Conservation (phyloP, 1,284 basidiomycete genomes). For the Cutaneotrichosporon curvatum region DNA sequence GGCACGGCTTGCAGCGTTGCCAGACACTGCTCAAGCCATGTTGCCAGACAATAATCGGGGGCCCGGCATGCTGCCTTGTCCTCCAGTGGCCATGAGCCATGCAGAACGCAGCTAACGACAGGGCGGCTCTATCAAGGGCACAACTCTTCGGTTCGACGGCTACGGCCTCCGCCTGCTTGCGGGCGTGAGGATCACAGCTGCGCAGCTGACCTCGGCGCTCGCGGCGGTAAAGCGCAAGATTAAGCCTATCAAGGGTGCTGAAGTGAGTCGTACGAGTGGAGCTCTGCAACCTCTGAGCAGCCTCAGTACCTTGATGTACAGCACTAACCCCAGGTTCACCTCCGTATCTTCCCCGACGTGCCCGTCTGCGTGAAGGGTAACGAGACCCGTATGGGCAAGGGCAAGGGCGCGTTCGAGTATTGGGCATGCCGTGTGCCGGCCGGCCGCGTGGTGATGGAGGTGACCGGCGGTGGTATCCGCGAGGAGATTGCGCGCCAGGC, state of each 20-base stretch:
- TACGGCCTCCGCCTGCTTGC: slow-evolving; percentile 87
- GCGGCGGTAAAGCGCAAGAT: slow-evolving; percentile 86
- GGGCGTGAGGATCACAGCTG: slow-evolving; percentile 78
- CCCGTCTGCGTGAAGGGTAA: slow-evolving; percentile 98
- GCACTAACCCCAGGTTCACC: slow-evolving; percentile 51
- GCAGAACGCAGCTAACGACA: slow-evolving; percentile 15
- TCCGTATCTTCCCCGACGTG: slow-evolving; percentile 92
- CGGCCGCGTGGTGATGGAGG: slow-evolving; percentile 91
- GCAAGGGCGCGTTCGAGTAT: slow-evolving; percentile 94
- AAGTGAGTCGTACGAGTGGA: slow-evolving; percentile 38
- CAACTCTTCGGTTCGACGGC: slow-evolving; percentile 76
- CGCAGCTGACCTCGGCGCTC: slow-evolving; percentile 79
- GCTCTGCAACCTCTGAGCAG: neutral
- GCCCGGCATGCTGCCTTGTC: too few relatives aligned
- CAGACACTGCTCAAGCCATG: too few relatives aligned
- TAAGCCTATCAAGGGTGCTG: slow-evolving; percentile 81
- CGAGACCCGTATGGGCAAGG: slow-evolving; percentile 99
- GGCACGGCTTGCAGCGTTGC: too few relatives aligned
- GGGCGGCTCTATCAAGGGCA: slow-evolving; percentile 89
- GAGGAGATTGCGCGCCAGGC: slow-evolving; percentile 91
- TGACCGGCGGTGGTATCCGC: slow-evolving; percentile 82
- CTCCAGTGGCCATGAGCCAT: neutral
- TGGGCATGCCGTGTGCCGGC: slow-evolving; percentile 92
- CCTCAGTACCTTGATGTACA: neutral
- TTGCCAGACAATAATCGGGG: too few relatives aligned